Conservation (phyloP, 2,329 filamentous ascomycete genomes). For the Geoglossum cookeanum region DNA sequence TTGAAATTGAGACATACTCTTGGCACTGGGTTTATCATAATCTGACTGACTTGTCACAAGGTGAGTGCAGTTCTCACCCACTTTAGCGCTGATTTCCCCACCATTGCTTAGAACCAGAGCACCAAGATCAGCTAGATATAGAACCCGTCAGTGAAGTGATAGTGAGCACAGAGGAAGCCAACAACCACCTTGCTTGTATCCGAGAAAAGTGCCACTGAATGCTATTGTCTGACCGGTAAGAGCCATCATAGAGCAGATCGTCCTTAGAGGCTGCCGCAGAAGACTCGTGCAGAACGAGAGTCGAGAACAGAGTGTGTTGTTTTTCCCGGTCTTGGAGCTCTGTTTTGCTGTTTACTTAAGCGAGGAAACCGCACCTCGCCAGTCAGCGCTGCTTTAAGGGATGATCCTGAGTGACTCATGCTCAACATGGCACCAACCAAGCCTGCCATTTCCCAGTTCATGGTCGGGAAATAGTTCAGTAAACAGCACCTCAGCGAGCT, state of each 20-base stretch:
- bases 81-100: not conserved
- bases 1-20: conserved; percentile 18
- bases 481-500: no score
- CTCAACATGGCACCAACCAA: no score
- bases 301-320: not conserved
- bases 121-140: not conserved
- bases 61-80: conserved; percentile 29
- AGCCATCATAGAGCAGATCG: not conserved
- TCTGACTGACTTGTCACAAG: conserved; percentile 37
- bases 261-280: not conserved
- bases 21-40: conserved; percentile 29
- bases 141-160: not conserved
- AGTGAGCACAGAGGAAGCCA: not conserved
- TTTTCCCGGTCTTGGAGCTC: not conserved
- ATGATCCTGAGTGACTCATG: no score
- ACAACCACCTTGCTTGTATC: not conserved
- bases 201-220: not conserved
- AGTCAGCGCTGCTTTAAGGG: not conserved
- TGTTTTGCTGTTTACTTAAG: no score
- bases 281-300: not conserved
- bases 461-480: no score
- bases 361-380: not conserved
- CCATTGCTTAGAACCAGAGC: not conserved
- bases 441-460: no score
- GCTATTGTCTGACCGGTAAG: not conserved